A percentile compares a stretch with the other conserved stretches of the same genome.
These are phyloP conservation scores for Harringtonia lauricola DNA, from an alignment of 2,329 filamentous ascomycete species.

Conservation along the genomic window DNA sequence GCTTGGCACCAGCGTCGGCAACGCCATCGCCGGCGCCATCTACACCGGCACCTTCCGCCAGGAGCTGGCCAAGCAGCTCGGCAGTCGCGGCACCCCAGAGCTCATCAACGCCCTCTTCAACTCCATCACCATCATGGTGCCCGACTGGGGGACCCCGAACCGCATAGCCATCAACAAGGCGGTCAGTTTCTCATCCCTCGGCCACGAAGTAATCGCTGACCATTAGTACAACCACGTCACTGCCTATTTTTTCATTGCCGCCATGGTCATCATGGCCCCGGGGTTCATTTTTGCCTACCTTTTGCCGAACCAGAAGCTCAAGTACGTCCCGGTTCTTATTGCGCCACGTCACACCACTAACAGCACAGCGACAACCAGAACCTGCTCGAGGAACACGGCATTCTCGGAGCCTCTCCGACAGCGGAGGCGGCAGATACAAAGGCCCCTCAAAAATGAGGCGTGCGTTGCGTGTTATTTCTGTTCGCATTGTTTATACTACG, in stretches of 20 bases:
- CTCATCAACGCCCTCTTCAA: constrained; percentile 6
- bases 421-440: no score
- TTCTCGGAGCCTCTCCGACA: no score
- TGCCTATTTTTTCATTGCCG: neutral
- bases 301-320: neutral
- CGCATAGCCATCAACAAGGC: constrained; percentile 6
- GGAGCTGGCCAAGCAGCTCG: constrained; percentile 3
- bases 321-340: neutral
- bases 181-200: neutral
- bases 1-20: constrained; percentile 6
- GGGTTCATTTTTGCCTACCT: neutral
- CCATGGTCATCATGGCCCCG: neutral
- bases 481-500: no score
- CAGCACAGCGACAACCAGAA: neutral
- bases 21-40: constrained; percentile 9
- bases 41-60: constrained; percentile 7
- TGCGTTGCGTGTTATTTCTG: no score
- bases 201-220: no score
- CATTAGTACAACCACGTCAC: neutral
- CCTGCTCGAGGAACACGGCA: neutral
- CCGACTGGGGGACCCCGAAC: constrained; percentile 4
- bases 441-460: no score
- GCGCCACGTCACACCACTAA: neutral
- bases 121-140: constrained; percentile 6
- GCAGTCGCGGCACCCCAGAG: constrained; percentile 2